phyloP scores from a whole-genome alignment of 1,284 basidiomycete species.

The Fomitopsis palustris region DNA sequence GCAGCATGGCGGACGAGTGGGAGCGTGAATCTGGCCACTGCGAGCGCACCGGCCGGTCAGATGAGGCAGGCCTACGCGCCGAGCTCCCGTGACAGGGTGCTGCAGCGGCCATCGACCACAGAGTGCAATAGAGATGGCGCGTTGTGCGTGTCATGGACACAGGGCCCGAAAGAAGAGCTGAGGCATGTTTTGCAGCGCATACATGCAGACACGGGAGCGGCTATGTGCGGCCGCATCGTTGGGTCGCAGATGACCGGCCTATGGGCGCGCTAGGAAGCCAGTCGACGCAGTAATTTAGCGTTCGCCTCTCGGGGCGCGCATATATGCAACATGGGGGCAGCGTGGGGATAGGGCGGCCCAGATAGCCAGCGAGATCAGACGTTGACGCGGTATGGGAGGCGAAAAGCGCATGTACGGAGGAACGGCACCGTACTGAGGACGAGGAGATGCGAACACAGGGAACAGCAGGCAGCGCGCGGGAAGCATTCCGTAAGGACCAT shows the following conservation, averaged over 20 bases:
- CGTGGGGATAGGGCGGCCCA: neutral
- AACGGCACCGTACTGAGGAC: neutral
- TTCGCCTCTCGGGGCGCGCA: neutral
- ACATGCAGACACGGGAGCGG: neutral
- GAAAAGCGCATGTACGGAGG: neutral
- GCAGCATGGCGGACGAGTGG: constrained; percentile 3
- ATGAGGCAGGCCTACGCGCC: neutral
- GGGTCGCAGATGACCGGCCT: neutral
- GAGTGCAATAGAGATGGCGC: neutral
- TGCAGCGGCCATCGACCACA: neutral
- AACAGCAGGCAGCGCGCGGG: neutral
- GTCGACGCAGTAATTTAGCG: neutral
- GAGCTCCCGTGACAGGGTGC: neutral
- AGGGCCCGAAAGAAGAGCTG: neutral
- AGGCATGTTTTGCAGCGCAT: neutral
- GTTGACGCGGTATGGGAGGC: neutral
- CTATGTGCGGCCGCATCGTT: neutral
- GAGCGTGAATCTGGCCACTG: neutral
- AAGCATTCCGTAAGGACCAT: neutral
- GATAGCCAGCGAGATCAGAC: neutral
- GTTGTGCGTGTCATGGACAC: neutral
- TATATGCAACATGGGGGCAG: neutral
- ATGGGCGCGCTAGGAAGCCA: neutral
- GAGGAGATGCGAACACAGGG: neutral
- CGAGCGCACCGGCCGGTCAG: neutral